Evolutionary conservation across 805 yeast species (phyloP).

Genomic region (Blastobotrys americana): DNA sequence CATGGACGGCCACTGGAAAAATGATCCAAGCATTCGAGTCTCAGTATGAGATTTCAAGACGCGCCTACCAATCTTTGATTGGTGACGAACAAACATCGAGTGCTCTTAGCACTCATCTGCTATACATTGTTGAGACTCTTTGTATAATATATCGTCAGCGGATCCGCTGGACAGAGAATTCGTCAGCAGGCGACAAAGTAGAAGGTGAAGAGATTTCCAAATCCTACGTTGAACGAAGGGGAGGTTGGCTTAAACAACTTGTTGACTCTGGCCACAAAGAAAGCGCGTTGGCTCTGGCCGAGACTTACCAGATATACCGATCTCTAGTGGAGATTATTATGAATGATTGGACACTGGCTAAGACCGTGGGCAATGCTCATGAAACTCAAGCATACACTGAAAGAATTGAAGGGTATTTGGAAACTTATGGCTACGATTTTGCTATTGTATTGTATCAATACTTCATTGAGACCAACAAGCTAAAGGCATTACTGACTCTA

Average conservation of each 20-base stretch:
- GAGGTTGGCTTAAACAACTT: constrained; percentile 54
- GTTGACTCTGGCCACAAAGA: constrained; percentile 43
- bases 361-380: background rate
- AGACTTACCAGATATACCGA: constrained; percentile 55
- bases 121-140: constrained; percentile 35
- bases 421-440: constrained; percentile 58
- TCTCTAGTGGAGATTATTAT: constrained; percentile 53
- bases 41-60: constrained; percentile 21
- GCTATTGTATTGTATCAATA: constrained; percentile 56
- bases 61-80: constrained; percentile 9
- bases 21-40: constrained; percentile 19
- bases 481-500: constrained; percentile 47
- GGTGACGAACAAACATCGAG: constrained; percentile 4
- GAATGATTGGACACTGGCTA: constrained; percentile 31
- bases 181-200: constrained; percentile 1
- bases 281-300: constrained; percentile 57
- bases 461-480: constrained; percentile 47
- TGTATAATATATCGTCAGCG: constrained; percentile 31
- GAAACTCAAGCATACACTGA: constrained; percentile 7
- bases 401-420: constrained; percentile 39
- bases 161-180: constrained; percentile 11
- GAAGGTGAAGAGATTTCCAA: constrained; percentile 13
- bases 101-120: constrained; percentile 25
- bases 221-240: constrained; percentile 28
- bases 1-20: constrained; percentile 26